phyloP scores from a whole-genome alignment of 768 basidiomycete species.

The Dendrothele bispora region DNA sequence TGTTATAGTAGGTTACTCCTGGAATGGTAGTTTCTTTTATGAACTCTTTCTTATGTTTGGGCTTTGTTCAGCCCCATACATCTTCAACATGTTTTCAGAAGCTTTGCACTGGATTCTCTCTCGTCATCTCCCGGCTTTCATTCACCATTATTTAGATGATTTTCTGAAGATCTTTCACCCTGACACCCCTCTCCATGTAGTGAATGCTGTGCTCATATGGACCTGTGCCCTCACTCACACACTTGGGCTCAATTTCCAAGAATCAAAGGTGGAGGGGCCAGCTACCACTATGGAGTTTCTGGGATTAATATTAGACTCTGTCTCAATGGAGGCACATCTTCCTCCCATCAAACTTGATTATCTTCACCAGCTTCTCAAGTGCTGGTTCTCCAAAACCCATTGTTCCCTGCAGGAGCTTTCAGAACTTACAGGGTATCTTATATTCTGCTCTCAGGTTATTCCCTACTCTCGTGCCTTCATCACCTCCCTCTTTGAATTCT shows the following conservation, averaged over 20 bases:
- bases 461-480: constrained; percentile 27
- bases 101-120: constrained; percentile 41
- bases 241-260: constrained; percentile 30
- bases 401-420: constrained; percentile 27
- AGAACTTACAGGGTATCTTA: constrained; percentile 30
- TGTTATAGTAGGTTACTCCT: constrained; percentile 33
- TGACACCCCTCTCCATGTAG: not conserved
- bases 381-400: constrained; percentile 14
- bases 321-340: constrained; percentile 31
- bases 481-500: constrained; percentile 26
- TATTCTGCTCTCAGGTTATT: constrained; percentile 33
- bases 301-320: constrained; percentile 21
- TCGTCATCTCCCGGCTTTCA: constrained; percentile 27
- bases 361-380: constrained; percentile 19
- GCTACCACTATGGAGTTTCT: constrained; percentile 22
- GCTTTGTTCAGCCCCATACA: constrained; percentile 30
- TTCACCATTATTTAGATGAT: constrained; percentile 36
- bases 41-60: constrained; percentile 32
- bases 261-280: constrained; percentile 24
- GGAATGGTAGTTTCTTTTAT: constrained; percentile 26
- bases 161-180: constrained; percentile 29
- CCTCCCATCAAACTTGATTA: constrained; percentile 27
- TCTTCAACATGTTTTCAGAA: constrained; percentile 39
- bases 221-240: constrained; percentile 20
- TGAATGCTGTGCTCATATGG: constrained; percentile 25